phyloP scores from a whole-genome alignment of 352 stramenopile species.

The Phytophthora palmivora region DNA sequence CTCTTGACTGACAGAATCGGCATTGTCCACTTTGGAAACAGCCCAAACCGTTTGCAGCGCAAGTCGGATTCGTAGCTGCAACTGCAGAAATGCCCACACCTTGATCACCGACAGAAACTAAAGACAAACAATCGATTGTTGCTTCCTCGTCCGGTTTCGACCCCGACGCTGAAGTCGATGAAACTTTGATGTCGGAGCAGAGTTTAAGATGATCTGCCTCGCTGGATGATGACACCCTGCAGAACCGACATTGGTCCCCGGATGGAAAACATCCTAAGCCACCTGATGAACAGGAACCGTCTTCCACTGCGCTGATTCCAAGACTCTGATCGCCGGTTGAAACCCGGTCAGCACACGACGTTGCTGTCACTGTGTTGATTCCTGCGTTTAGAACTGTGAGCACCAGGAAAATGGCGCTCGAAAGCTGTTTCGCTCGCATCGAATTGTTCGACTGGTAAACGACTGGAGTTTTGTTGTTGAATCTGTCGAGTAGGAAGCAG shows the following conservation, averaged over 20 bases:
- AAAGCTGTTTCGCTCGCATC: too few relatives aligned
- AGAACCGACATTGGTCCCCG: too few relatives aligned
- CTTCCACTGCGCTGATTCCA: too few relatives aligned
- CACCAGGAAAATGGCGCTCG: too few relatives aligned
- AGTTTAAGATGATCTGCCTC: constrained; percentile 12
- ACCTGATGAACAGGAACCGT: too few relatives aligned
- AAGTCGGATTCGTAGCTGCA: constrained; percentile 25
- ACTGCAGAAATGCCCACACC: constrained; percentile 38
- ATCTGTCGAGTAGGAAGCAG: constrained; percentile 34
- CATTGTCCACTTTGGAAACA: constrained; percentile 37
- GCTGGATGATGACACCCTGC: constrained; percentile 9
- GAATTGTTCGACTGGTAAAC: too few relatives aligned
- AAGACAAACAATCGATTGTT: constrained; percentile 27
- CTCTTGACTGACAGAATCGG: constrained; percentile 48
- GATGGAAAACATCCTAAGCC: too few relatives aligned
- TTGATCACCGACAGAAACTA: constrained; percentile 37
- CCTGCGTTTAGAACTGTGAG: too few relatives aligned
- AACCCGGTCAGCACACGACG: too few relatives aligned
- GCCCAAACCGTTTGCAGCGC: constrained; percentile 35
- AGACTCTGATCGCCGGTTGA: too few relatives aligned
- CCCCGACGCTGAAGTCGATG: constrained; percentile 3
- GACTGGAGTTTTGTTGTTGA: too few relatives aligned
- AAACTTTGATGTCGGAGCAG: constrained; percentile 24
- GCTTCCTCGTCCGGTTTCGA: constrained; percentile 4
- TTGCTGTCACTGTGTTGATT: too few relatives aligned